Evolutionary conservation across 164 flowering plant species (phyloP).

Genomic region (Chimonanthus praecox): DNA sequence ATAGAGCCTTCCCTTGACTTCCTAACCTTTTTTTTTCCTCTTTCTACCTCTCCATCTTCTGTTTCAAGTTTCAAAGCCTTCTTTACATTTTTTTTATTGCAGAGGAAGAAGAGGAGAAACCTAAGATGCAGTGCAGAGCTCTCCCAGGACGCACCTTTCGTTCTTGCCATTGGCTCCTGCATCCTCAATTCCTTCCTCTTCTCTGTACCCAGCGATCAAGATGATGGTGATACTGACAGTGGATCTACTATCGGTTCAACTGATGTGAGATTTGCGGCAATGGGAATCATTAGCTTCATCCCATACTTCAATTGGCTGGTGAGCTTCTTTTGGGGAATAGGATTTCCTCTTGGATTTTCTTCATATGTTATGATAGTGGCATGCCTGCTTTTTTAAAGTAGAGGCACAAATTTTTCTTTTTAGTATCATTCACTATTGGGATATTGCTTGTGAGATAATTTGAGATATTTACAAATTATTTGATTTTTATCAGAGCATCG

Average conservation of each 20-base stretch:
- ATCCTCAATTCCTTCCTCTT: conserved; percentile 64
- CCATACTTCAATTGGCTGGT: conserved; percentile 99
- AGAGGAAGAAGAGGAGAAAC: conserved; percentile 14
- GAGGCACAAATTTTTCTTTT: too few species aligned
- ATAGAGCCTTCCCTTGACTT: not conserved
- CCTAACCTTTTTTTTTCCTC: not conserved
- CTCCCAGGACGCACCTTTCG: conserved; percentile 60
- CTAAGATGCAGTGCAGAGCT: conserved; percentile 56
- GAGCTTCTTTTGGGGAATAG: conserved; percentile 4
- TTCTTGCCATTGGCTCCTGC: conserved; percentile 62
- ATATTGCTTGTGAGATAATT: too few species aligned
- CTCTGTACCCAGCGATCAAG: conserved; percentile 23
- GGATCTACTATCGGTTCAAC: conserved; percentile 34
- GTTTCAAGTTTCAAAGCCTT: not conserved
- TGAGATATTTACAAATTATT: too few species aligned
- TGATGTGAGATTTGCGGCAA: conserved; percentile 69
- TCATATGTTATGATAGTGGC: too few species aligned
- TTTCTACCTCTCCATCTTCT: not conserved
- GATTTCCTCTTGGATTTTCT: not conserved
- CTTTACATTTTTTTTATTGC: conserved; percentile 7
- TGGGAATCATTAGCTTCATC: conserved; percentile 84
- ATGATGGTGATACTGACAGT: conserved; percentile 20
- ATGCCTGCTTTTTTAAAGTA: too few species aligned
- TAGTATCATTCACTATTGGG: too few species aligned
- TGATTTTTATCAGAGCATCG: too few species aligned